phyloP scores from a whole-genome alignment of 331 rosid species.

The Saraca asoca region DNA sequence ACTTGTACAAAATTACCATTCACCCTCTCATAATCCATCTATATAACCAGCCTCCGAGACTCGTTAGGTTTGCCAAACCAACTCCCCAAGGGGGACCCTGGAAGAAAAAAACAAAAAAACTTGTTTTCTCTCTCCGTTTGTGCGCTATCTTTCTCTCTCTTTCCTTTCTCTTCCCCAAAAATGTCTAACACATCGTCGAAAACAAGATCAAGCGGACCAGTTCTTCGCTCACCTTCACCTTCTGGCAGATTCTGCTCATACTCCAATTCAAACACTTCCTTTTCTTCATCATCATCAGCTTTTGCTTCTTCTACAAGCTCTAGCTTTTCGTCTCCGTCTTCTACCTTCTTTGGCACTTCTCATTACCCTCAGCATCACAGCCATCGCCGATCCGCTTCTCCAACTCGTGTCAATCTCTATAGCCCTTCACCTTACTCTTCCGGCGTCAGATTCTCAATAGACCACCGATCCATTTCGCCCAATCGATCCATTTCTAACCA shows the following conservation, averaged over 20 bases:
- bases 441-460: constrained; percentile 73
- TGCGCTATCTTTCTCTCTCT: not conserved
- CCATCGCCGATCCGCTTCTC: constrained; percentile 68
- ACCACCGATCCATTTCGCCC: constrained; percentile 75
- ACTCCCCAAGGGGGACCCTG: constrained; percentile 61
- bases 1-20: constrained; percentile 21
- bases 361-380: constrained; percentile 36
- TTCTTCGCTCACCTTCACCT: constrained; percentile 67
- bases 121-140: no score
- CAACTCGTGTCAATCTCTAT: constrained; percentile 78
- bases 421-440: constrained; percentile 43
- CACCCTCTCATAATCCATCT: constrained; percentile 37
- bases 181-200: constrained; percentile 60
- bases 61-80: constrained; percentile 93
- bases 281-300: constrained; percentile 55
- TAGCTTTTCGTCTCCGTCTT: constrained; percentile 51
- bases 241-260: constrained; percentile 64
- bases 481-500: constrained; percentile 64
- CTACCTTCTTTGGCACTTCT: constrained; percentile 46
- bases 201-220: constrained; percentile 75
- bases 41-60: constrained; percentile 69
- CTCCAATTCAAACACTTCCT: constrained; percentile 45
- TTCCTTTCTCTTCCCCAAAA: not conserved
- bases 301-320: constrained; percentile 82
- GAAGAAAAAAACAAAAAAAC: not conserved